Conservation (phyloP, 331 rosid species). For the Saraca asoca region DNA sequence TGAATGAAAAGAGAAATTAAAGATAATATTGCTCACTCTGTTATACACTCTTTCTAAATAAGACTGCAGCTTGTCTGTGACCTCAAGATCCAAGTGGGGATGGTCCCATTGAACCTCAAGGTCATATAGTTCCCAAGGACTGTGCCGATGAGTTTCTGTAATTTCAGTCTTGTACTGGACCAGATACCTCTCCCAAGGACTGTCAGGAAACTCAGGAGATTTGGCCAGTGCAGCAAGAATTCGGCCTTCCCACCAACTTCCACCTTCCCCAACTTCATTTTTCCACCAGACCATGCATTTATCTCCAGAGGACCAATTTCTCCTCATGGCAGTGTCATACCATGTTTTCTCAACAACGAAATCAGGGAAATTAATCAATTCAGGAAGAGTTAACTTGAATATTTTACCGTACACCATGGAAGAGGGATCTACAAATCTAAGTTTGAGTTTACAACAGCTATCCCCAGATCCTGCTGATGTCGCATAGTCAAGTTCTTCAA, state of each 20-base stretch:
- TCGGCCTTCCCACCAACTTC: conserved; percentile 77
- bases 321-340: conserved; percentile 65
- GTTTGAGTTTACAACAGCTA: conserved; percentile 73
- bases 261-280: conserved; percentile 55
- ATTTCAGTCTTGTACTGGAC: conserved; percentile 58
- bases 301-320: conserved; percentile 73
- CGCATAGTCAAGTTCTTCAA: conserved; percentile 64
- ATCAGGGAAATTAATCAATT: conserved; percentile 64
- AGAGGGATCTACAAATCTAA: conserved; percentile 60
- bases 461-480: conserved; percentile 76
- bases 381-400: conserved; percentile 66
- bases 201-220: conserved; percentile 67
- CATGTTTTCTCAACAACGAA: conserved; percentile 80
- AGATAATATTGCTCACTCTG: conserved; percentile 41
- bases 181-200: conserved; percentile 80
- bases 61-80: conserved; percentile 66
- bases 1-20: background rate
- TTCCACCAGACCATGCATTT: conserved; percentile 84
- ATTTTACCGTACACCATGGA: conserved; percentile 47
- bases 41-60: conserved; percentile 51
- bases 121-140: conserved; percentile 88
- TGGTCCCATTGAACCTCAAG: conserved; percentile 49
- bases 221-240: conserved; percentile 50
- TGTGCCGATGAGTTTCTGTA: conserved; percentile 48
- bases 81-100: conserved; percentile 58